These are phyloP conservation scores for Ceratocystis cubensis DNA, from an alignment of 2,329 filamentous ascomycete genomes.

Conservation along the genomic window DNA sequence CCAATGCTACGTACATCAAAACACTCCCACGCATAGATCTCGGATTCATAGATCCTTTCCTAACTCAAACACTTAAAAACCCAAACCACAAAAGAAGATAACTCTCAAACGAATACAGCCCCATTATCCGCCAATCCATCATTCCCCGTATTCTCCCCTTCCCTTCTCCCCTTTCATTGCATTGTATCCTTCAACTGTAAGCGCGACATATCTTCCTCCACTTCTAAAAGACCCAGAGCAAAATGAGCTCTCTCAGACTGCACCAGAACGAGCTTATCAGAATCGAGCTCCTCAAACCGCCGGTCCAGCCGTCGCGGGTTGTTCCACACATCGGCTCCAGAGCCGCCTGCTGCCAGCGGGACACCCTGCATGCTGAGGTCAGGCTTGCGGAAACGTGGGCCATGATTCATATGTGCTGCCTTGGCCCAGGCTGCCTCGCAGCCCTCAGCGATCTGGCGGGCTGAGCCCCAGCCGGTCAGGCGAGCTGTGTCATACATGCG, in stretches of 20 bases:
- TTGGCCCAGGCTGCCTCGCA: slow-evolving; percentile 78
- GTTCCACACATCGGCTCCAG: slow-evolving; percentile 35
- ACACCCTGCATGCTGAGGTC: slow-evolving; percentile 37
- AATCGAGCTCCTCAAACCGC: slow-evolving; percentile 37
- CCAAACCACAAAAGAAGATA: too few species aligned
- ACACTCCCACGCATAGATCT: too few species aligned
- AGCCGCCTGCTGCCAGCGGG: slow-evolving; percentile 39
- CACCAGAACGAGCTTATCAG: slow-evolving; percentile 44
- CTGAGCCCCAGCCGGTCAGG: slow-evolving; percentile 78
- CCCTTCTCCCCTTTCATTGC: slow-evolving; percentile 2
- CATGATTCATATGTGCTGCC: slow-evolving; percentile 57
- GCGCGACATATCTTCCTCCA: slow-evolving; percentile 62
- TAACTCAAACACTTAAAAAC: too few species aligned
- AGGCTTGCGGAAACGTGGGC: slow-evolving; percentile 53
- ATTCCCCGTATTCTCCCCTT: background rate
- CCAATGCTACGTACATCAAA: too few species aligned
- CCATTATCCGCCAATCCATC: background rate
- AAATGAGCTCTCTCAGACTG: slow-evolving; percentile 54
- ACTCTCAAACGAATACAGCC: too few species aligned
- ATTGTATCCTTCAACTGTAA: slow-evolving; percentile 41
- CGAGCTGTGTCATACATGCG: slow-evolving; percentile 63
- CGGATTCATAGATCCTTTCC: too few species aligned
- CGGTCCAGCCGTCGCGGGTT: slow-evolving; percentile 40
- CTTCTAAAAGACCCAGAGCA: slow-evolving; percentile 63
- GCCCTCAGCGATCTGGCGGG: slow-evolving; percentile 65